Evolutionary conservation across 176 grass and related monocot genomes (phyloP).

Genomic region (Eragrostis nindensis): DNA sequence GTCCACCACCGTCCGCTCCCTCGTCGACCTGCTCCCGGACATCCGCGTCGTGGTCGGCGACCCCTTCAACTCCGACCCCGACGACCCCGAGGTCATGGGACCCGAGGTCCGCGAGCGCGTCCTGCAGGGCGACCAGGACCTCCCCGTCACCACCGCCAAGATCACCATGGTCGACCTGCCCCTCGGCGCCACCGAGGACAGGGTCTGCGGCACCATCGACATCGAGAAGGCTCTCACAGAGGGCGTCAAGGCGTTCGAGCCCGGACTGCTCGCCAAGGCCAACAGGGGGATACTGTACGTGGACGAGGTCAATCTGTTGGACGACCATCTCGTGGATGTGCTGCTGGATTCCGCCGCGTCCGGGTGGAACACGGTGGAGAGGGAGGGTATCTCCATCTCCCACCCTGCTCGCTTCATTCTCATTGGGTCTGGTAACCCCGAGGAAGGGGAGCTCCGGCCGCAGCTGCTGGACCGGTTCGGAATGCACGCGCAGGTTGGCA

Average conservation of each 20-base stretch:
- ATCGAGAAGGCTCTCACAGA: slow-evolving; percentile 98
- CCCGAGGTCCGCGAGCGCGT: slow-evolving; percentile 69
- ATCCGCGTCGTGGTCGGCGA: slow-evolving; percentile 83
- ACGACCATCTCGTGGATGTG: slow-evolving; percentile 95
- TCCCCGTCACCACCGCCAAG: slow-evolving; percentile 63
- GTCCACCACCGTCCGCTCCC: slow-evolving; percentile 93
- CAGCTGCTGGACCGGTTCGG: slow-evolving; percentile 96
- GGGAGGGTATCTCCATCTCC: slow-evolving; percentile 98
- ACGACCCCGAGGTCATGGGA: slow-evolving; percentile 88
- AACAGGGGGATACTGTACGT: slow-evolving; percentile 97
- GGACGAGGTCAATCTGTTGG: slow-evolving; percentile 92
- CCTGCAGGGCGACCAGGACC: slow-evolving; percentile 40
- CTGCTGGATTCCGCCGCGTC: slow-evolving; percentile 87
- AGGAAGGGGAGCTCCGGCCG: slow-evolving; percentile 93
- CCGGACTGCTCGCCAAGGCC: slow-evolving; percentile 91
- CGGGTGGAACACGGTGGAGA: slow-evolving; percentile 97
- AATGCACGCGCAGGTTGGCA: slow-evolving; percentile 95
- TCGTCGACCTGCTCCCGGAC: slow-evolving; percentile 93
- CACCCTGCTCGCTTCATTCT: slow-evolving; percentile 97
- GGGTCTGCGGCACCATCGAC: slow-evolving; percentile 99
- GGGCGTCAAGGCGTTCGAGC: slow-evolving; percentile 98
- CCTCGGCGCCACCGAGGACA: slow-evolving; percentile 93
- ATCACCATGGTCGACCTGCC: slow-evolving; percentile 99
- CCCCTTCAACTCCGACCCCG: slow-evolving; percentile 97
- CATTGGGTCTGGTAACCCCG: slow-evolving; percentile 92